Evolutionary conservation across 345 rosid genomes (phyloP).

Genomic region (Camelina laxa): DNA sequence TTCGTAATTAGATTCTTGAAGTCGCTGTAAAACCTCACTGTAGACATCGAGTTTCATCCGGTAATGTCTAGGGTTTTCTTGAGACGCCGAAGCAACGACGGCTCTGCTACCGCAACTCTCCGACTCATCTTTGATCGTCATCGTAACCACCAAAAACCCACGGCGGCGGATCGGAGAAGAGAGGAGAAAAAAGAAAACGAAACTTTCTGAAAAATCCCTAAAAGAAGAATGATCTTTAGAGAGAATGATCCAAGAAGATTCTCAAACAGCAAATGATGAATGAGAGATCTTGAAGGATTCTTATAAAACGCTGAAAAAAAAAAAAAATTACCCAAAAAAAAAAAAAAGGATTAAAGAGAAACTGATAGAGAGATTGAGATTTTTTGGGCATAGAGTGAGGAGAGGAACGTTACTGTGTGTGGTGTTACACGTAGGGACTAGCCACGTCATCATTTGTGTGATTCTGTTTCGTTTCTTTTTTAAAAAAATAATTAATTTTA

Average conservation of each 20-base stretch:
- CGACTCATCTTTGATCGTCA: constrained; percentile 82
- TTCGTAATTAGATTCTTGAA: constrained; percentile 69
- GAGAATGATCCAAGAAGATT: constrained; percentile 23
- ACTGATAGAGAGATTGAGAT: not conserved
- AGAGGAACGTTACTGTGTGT: constrained; percentile 37
- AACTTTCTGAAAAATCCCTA: not conserved
- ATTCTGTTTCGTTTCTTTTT: not conserved
- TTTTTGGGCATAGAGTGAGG: constrained; percentile 10
- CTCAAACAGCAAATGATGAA: not conserved
- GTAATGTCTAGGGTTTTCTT: constrained; percentile 69
- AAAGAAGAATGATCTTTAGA: not conserved
- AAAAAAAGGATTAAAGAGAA: not conserved
- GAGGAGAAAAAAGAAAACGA: not conserved
- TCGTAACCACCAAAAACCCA: constrained; percentile 23
- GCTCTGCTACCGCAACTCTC: constrained; percentile 96
- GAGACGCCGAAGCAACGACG: constrained; percentile 53
- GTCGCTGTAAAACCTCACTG: constrained; percentile 70
- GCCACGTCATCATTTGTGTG: constrained; percentile 42
- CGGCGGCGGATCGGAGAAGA: constrained; percentile 22
- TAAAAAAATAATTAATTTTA: no score
- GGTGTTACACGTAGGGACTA: constrained; percentile 32
- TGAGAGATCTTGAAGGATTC: constrained; percentile 24
- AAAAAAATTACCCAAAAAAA: not conserved
- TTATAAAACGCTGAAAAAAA: constrained; percentile 6
- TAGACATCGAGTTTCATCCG: constrained; percentile 90